Evolutionary conservation across 345 rosid genomes (phyloP).

Genomic region (Eucalyptus tenuipes): DNA sequence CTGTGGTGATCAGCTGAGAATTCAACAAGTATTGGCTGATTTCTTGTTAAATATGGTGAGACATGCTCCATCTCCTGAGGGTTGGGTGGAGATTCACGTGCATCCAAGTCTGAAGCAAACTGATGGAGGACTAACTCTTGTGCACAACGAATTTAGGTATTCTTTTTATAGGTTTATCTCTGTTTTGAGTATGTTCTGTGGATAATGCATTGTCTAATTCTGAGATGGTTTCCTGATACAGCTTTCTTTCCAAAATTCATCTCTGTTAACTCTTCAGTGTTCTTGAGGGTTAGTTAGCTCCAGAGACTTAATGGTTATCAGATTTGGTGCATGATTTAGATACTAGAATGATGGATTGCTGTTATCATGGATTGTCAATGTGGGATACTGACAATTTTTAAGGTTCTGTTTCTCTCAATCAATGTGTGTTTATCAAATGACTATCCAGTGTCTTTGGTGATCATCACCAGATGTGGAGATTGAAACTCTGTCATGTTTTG

Average conservation of each 20-base stretch:
- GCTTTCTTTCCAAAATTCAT: background rate
- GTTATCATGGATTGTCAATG: background rate
- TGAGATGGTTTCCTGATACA: background rate
- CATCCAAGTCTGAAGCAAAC: conserved; percentile 45
- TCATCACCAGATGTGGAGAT: background rate
- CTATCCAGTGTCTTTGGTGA: background rate
- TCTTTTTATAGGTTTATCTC: background rate
- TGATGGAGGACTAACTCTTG: conserved; percentile 31
- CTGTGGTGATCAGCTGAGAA: conserved; percentile 82
- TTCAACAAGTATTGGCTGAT: conserved; percentile 88
- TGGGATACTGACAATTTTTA: background rate
- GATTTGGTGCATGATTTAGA: background rate
- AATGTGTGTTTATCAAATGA: background rate
- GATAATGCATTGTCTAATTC: background rate
- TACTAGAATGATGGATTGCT: background rate
- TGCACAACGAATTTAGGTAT: conserved; percentile 76
- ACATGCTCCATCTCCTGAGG: conserved; percentile 59
- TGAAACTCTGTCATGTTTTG: background rate
- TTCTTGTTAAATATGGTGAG: conserved; percentile 80
- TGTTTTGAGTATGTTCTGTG: background rate
- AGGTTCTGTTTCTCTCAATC: background rate
- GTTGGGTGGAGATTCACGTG: conserved; percentile 92
- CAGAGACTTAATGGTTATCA: background rate
- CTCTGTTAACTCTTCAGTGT: background rate
- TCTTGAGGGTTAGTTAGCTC: background rate